These are phyloP conservation scores for Trichoderma hamatum DNA, from an alignment of 2,329 filamentous ascomycete species.

Conservation along the genomic window DNA sequence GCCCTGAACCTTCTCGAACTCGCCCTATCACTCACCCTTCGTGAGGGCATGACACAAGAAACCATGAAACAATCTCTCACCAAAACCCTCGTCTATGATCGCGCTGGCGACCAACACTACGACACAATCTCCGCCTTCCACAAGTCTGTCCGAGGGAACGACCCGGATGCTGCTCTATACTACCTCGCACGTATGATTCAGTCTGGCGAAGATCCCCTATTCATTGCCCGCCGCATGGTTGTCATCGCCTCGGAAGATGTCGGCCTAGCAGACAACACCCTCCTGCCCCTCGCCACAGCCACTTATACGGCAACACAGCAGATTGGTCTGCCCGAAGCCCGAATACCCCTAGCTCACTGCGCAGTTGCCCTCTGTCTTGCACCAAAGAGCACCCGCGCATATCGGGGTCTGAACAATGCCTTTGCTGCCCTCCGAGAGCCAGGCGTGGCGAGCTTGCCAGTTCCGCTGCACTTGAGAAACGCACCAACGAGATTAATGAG, in stretches of 20 bases:
- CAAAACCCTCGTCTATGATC: constrained; percentile 92
- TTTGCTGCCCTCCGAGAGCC: constrained; percentile 79
- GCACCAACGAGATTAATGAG: constrained; percentile 92
- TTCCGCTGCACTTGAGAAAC: constrained; percentile 87
- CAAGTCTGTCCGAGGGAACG: constrained; percentile 87
- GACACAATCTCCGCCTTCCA: constrained; percentile 97
- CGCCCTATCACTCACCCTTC: constrained; percentile 69
- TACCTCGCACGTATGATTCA: constrained; percentile 96
- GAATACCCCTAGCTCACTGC: constrained; percentile 88
- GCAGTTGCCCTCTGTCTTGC: constrained; percentile 79
- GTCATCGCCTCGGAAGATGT: constrained; percentile 95
- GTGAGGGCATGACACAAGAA: constrained; percentile 68
- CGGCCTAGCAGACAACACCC: constrained; percentile 81
- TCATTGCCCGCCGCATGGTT: constrained; percentile 88
- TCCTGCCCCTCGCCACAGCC: constrained; percentile 82
- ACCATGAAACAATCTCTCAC: constrained; percentile 82
- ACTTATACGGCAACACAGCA: constrained; percentile 88
- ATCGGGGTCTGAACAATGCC: constrained; percentile 79
- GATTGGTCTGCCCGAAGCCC: constrained; percentile 91
- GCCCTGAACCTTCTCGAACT: constrained; percentile 91
- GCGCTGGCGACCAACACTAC: constrained; percentile 94
- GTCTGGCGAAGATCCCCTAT: constrained; percentile 90
- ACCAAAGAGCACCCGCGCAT: constrained; percentile 84
- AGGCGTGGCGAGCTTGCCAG: constrained; percentile 76
- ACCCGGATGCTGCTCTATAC: constrained; percentile 87